These are phyloP conservation scores for Phytopythium vexans DNA, from an alignment of 352 stramenopile species.

Conservation along the genomic window DNA sequence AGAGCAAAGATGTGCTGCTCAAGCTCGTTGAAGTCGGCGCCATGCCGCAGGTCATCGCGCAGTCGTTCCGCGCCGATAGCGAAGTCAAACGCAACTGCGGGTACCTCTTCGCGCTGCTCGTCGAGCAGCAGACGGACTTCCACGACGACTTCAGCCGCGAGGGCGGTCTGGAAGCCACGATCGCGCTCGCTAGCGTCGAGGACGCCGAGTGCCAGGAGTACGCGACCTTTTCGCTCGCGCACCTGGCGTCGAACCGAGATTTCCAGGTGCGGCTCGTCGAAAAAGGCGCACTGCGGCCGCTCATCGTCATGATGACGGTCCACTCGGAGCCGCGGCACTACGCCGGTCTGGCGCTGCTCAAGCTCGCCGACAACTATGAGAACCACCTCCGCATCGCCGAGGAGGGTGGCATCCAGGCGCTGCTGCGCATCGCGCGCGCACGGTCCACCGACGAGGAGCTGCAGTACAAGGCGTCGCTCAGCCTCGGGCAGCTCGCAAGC, in stretches of 20 bases:
- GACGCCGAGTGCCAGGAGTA: constrained; percentile 97
- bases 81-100: constrained; percentile 91
- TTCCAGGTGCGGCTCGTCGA: constrained; percentile 93
- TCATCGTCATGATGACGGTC: constrained; percentile 95
- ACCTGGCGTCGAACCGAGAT: constrained; percentile 93
- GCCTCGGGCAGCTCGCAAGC: constrained; percentile 90
- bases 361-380: constrained; percentile 97
- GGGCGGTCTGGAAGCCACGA: constrained; percentile 84
- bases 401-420: constrained; percentile 93
- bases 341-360: constrained; percentile 94
- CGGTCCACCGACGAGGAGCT: constrained; percentile 92
- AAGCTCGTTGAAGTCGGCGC: constrained; percentile 89
- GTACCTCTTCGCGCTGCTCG: constrained; percentile 90
- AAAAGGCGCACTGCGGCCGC: constrained; percentile 87
- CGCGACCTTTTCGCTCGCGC: constrained; percentile 93
- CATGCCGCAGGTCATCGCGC: constrained; percentile 78
- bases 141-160: constrained; percentile 89
- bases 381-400: constrained; percentile 96
- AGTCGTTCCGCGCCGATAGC: constrained; percentile 81
- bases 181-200: constrained; percentile 91
- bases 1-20: constrained; percentile 90
- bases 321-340: constrained; percentile 94
- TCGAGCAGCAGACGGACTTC: constrained; percentile 91
- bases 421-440: constrained; percentile 89
- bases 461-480: constrained; percentile 94